These are phyloP conservation scores for Acrocalymma vagum DNA, from an alignment of 2,329 filamentous ascomycete species.

Conservation along the genomic window DNA sequence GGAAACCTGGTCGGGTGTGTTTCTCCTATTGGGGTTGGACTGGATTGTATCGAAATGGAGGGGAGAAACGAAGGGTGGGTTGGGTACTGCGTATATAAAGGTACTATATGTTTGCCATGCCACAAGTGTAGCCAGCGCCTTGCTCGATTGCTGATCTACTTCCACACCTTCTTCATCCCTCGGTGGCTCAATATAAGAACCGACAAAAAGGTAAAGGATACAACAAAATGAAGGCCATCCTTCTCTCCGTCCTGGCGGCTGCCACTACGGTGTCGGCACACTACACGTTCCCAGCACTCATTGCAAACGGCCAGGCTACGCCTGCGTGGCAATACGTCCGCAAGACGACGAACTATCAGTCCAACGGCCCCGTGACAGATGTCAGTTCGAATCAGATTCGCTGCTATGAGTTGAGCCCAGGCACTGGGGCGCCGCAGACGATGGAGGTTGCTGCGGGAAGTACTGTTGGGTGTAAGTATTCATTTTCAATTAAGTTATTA, in stretches of 20 bases:
- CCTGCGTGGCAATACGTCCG: constrained; percentile 45
- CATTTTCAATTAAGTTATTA: no score
- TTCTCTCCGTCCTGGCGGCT: constrained; percentile 25
- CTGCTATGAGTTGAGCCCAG: constrained; percentile 28
- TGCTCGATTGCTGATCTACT: no score
- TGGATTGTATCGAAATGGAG: no score
- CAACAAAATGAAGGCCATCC: constrained; percentile 39
- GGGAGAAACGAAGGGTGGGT: no score
- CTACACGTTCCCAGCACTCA: constrained; percentile 44
- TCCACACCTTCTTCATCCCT: background rate
- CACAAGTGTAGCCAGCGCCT: no score
- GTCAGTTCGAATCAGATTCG: constrained; percentile 26
- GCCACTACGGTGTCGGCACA: constrained; percentile 36
- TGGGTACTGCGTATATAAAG: no score
- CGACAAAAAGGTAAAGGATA: background rate
- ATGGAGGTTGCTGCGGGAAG: constrained; percentile 13
- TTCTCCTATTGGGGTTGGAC: no score
- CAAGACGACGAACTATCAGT: constrained; percentile 46
- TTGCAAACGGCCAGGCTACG: constrained; percentile 29
- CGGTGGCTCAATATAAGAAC: background rate
- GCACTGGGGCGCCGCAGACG: constrained; percentile 8
- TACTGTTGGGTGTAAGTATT: no score
- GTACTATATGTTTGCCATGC: no score
- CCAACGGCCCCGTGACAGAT: constrained; percentile 42
- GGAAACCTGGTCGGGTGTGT: no score